Evolutionary conservation across 1,284 basidiomycete genomes (phyloP), one percentile per base, ranked within the genome.

Genomic region (Stygiomarasmius scandens): DNA sequence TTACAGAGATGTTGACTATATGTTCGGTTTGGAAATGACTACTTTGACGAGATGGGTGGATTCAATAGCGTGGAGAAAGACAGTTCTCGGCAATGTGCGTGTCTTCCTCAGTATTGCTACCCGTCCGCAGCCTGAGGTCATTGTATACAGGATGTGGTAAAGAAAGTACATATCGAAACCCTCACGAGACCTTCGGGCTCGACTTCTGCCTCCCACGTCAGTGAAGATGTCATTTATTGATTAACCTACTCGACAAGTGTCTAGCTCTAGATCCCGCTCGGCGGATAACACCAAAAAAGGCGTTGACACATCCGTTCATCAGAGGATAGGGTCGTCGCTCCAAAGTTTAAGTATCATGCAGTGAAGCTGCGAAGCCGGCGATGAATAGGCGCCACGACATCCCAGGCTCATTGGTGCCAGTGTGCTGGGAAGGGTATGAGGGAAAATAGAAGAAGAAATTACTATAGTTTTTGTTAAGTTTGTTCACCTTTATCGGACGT

Each of bases 21-120:
- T n/a, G n/a, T n/a, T n/a, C n/a, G 91, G 66, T 98, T 98, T 72
- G 92, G 92, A 1, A 87, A 92, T 49, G 78, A 92, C 67, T 97
- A 96, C 71, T 99, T 99, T 66, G 96, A 99, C 70, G 95, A 97
- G 58, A 85, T 90, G 75, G 87, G 91, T 49, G 88, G 83, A 19
- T 94, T 95, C 67, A 78, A 85, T 61, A 92, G 86, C 62, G 78
- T 94, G 2, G 95, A 96, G 70, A 86, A 80, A 64, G 93, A 95
- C 68, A 87, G 85, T 93, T 43, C 93, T 92, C 1, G 91, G 92
- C 12, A 78, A 82, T 57, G 93, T 95, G 66, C 71, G 92, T 86
- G 47, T 44, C 49, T 60, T 46, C n/a, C 27, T 56, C n/a, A n/a
- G n/a, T n/a, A n/a, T 63, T 9, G 52, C 59, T 49, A 54, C 44